These are phyloP conservation scores for Ogataea hybrid DNA, from an alignment of 1,139 yeast species.

Conservation along the genomic window DNA sequence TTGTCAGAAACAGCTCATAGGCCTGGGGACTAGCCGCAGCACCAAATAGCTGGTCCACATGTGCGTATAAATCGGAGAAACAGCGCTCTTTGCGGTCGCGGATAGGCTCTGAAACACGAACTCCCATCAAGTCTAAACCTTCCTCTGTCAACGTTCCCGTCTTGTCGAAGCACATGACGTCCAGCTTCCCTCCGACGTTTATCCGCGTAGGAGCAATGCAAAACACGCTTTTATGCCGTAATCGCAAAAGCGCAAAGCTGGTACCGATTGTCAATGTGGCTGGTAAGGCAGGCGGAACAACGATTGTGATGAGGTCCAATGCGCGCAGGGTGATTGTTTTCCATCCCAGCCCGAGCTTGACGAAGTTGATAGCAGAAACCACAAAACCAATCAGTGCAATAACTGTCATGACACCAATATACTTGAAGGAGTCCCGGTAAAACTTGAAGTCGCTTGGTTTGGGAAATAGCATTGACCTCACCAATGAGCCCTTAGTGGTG, in stretches of 20 bases:
- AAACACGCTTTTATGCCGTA: constrained; percentile 66
- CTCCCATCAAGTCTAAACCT: constrained; percentile 89
- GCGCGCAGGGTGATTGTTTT: constrained; percentile 81
- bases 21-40: constrained; percentile 34
- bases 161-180: constrained; percentile 89
- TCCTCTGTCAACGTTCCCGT: constrained; percentile 98
- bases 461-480: constrained; percentile 95
- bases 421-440: constrained; percentile 89
- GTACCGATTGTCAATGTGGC: constrained; percentile 97
- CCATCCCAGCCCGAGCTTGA: constrained; percentile 68
- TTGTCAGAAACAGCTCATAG: constrained; percentile 44
- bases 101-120: constrained; percentile 61
- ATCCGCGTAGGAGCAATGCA: constrained; percentile 94
- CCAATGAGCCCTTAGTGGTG: constrained; percentile 93
- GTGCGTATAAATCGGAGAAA: constrained; percentile 47
- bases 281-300: constrained; percentile 97
- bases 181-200: constrained; percentile 91
- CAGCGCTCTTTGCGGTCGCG: constrained; percentile 48
- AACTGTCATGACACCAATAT: constrained; percentile 89
- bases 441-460: constrained; percentile 93
- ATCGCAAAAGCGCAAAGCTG: constrained; percentile 79
- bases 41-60: constrained; percentile 33
- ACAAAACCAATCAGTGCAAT: constrained; percentile 85
- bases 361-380: constrained; percentile 79
- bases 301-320: constrained; percentile 89